phyloP scores from a whole-genome alignment of 352 stramenopile species.

The Globisporangium acanthophoron region DNA sequence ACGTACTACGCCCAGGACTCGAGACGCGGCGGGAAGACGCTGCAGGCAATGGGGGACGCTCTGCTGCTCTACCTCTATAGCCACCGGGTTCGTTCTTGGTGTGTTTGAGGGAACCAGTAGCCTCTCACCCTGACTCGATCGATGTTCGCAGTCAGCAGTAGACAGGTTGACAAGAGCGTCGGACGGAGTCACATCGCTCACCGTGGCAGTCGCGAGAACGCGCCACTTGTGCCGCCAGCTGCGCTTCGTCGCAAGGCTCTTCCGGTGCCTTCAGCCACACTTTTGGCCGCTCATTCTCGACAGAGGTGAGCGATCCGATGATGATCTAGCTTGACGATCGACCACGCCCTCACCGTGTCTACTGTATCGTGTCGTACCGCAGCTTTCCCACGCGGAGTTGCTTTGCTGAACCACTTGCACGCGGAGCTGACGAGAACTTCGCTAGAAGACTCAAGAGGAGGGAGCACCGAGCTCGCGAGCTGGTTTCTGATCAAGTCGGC shows the following conservation, averaged over 20 bases:
- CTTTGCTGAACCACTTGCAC: conserved; percentile 44
- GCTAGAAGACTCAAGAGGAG: conserved; percentile 28
- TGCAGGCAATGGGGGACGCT: conserved; percentile 53
- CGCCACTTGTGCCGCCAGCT: conserved; percentile 26
- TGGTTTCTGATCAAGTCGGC: conserved; percentile 58
- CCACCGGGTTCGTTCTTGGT: conserved; percentile 32
- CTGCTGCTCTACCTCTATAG: conserved; percentile 40
- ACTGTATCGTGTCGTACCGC: conserved; percentile 1
- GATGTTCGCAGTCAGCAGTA: neutral
- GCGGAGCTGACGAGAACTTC: conserved; percentile 24
- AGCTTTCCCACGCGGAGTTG: conserved; percentile 47
- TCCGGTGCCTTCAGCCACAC: conserved; percentile 21
- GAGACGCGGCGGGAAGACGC: conserved; percentile 48
- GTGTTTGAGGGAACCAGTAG: neutral
- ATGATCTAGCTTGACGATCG: neutral
- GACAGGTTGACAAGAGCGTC: neutral
- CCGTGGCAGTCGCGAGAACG: conserved; percentile 29
- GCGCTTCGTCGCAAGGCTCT: conserved; percentile 20
- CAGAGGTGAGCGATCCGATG: conserved; percentile 13
- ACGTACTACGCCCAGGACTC: conserved; percentile 64
- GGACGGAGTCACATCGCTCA: conserved; percentile 12
- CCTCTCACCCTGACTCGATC: neutral
- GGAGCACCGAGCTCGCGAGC: conserved; percentile 23
- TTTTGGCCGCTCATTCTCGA: conserved; percentile 41
- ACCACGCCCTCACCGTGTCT: neutral